Evolutionary conservation across 23 red algal species (phyloP).

Genomic region (Pyropia haitanensis): DNA sequence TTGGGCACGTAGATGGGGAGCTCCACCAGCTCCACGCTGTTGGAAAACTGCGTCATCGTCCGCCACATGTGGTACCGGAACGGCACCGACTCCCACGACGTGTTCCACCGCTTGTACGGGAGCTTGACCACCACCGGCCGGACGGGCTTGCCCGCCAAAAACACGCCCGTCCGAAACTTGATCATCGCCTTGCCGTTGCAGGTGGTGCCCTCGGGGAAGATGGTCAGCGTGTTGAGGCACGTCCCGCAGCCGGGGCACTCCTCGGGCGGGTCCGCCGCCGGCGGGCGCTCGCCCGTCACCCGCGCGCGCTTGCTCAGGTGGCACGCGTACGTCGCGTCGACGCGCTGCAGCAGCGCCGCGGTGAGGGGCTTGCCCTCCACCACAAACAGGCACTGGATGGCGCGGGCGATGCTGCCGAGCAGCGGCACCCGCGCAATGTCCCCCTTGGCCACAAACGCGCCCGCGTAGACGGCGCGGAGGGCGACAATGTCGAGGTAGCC

Average conservation of each 20-base stretch:
- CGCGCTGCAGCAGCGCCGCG: constrained; percentile 26
- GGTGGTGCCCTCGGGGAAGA: constrained; percentile 88
- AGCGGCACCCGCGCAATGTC: constrained; percentile 32
- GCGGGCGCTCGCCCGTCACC: neutral
- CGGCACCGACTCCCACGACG: constrained; percentile 77
- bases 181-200: constrained; percentile 73
- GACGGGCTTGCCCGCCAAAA: constrained; percentile 69
- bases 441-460: constrained; percentile 79
- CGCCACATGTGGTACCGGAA: constrained; percentile 68
- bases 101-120: constrained; percentile 51
- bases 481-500: constrained; percentile 75
- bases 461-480: constrained; percentile 32
- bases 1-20: constrained; percentile 52
- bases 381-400: constrained; percentile 76
- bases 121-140: constrained; percentile 64
- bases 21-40: constrained; percentile 33
- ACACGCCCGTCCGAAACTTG: constrained; percentile 72
- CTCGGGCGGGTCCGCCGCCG: neutral
- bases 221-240: constrained; percentile 54
- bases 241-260: constrained; percentile 31
- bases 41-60: constrained; percentile 76
- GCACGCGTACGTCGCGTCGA: constrained; percentile 44
- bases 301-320: constrained; percentile 19
- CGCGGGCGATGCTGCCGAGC: constrained; percentile 58
- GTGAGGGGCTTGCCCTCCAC: constrained; percentile 32